Base-by-base conservation (phyloP, 2,329 filamentous ascomycete genomes). In the Pseudogymnoascus sp. region DNA sequence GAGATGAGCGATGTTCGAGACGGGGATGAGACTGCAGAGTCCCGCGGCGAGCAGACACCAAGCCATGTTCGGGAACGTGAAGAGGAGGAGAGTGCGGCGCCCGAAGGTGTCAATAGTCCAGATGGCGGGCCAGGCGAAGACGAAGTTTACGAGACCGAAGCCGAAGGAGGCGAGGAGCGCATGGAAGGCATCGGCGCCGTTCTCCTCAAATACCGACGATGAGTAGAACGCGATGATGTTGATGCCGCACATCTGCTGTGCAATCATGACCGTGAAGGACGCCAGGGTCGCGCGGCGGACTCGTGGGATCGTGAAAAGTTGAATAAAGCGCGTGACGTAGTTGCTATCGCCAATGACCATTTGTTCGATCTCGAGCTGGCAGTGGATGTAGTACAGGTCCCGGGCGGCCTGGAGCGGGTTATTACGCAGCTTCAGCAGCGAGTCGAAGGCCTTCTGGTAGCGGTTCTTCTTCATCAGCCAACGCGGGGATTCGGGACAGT, bases 211-310 rank as follows among this genome's bases (percentile, higher is more conserved):
- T 5, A 85, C 76, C 5, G 84, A 85, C 0, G 84, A 84, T 1
- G 82, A 86, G 74, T 91, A 91, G 72, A 91, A 91, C 1, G 86
- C 85, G 61, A 90, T 87, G 61, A 90, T 87, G 62, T 80, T 80
- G 68, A 80, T 66, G 35, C 65, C 65, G 28, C 58, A 64, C 58
- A 64, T 69, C 19, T 64, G 63, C 33, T 64, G 63, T 1, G 62
- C 65, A 5, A 68, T 85, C 90, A 95, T 95, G 67, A 93, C 89
- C 1, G 85, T 85, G 66, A 86, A 89, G 0, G 89, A 87, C 2
- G 90, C 90, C 22, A 89, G 79, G 4, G 86, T 92, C 2, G 91
- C 91, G 35, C 86, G 82, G 9, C 86, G 82, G 5, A 88, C 77
- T 35, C 88, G 82, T 2, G 87, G 85, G 60, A 90, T 80, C 5